Percentiles rank a stretch among this genome's conserved stretches.
Conservation (phyloP, 306 rosid genomes). For the Castanea mollissima region DNA sequence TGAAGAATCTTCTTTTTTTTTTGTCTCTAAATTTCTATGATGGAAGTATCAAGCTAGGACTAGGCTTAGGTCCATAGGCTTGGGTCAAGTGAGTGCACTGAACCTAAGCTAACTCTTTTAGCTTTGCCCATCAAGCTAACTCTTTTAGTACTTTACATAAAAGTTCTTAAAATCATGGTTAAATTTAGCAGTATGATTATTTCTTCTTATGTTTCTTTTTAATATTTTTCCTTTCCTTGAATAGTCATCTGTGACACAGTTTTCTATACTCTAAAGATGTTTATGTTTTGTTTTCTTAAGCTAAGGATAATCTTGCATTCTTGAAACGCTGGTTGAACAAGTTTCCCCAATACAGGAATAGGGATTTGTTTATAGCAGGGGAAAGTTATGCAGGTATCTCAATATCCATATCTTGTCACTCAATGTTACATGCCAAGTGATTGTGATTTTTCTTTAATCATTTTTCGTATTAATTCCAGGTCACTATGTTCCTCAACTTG, state of each 20-base stretch:
- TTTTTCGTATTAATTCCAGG: constrained; percentile 36
- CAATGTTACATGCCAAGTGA: not conserved
- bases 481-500: constrained; percentile 83
- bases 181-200: no score
- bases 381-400: constrained; percentile 74
- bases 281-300: constrained; percentile 37
- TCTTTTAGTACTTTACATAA: constrained; percentile 29
- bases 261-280: constrained; percentile 28
- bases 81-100: no score
- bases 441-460: constrained; percentile 5
- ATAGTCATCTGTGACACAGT: not conserved
- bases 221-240: not conserved
- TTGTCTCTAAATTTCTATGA: no score
- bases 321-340: constrained; percentile 63
- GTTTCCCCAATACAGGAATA: constrained; percentile 58
- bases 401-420: constrained; percentile 10
- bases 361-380: constrained; percentile 60
- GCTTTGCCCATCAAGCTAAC: constrained; percentile 1
- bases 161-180: constrained; percentile 7
- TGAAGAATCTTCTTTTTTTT: not conserved
- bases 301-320: constrained; percentile 62
- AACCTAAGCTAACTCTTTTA: constrained; percentile 15
- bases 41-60: no score
- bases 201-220: not conserved
- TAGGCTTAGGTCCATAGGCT: no score